Base-by-base conservation (phyloP, 208 protist species). In the Naegleria gruberi region DNA sequence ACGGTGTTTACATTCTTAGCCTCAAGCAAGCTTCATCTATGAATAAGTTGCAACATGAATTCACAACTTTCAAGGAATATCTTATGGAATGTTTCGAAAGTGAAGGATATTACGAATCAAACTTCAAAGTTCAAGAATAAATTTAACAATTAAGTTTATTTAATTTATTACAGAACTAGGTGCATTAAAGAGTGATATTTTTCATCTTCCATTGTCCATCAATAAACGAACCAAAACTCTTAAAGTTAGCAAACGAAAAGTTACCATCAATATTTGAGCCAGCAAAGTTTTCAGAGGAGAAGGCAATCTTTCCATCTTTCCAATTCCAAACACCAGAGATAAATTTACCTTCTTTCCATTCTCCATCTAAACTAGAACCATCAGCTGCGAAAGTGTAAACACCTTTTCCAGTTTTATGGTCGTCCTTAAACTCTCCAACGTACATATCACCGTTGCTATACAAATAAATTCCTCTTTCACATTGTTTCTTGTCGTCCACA, bases 21-120 rank as follows among this genome's bases (percentile, higher is more conserved):
- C 15, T 30, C 10, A 34, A 86, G 41, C 42, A 42, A 65, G 51
- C 51, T 30, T 65, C 51, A 65, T 65, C 51, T 23, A 65, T 46
- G 42, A 86, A 46, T 86, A 86, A 86, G 42, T 15, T 86, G 0
- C 82, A 86, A 15, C 82, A 86, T 86, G 82, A 86, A 46, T 86
- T 46, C 43, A 46, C 10, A 7, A 26, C 15, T 30, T 86, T 86
- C 34, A 86, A 86, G 41, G 82, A 86, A 6, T 47, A 42, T 5
- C 30, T 86, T 1, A 6, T 86, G 2, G 82, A 65, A 65, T 65
- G 51, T 19, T 65, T 65, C 30, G 51, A 65, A 19, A 65, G 51
- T 65, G 51, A 65, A 65, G 51, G 51, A 19, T 65, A 65, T 19
- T 65, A 65, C 30, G 51, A 65, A 19, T 65, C 51, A 4, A 65